Base-by-base conservation (phyloP, 495 filamentous ascomycete genomes). In the Pseudomonodictys pantanalensis region DNA sequence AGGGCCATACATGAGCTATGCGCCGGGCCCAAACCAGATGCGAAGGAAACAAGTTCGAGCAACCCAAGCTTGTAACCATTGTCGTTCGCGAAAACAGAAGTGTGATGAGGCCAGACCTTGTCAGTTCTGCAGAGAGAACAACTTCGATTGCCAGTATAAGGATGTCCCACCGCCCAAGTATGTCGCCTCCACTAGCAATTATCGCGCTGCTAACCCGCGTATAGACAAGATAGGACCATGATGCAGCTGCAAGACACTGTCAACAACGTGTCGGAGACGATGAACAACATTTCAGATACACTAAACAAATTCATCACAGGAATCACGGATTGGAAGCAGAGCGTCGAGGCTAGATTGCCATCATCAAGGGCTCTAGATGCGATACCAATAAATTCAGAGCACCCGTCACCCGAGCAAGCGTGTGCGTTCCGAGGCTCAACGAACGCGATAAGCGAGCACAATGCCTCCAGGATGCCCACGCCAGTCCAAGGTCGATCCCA, bases 161-260 rank as follows among this genome's bases (percentile, higher is more conserved):
- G 84, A 86, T 51, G 80, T 84, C 5, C 81, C 82, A 12, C 83
- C 83, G 24, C 86, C 86, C 57, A 84, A 86, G 85, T 88, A 72
- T 65, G 81, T 60, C 38, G 9, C 29, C 41, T 25, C 15, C 39
- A 35, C n/a, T 54, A 18, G 52, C 29, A 54, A 63, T 57, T 32
- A 41, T 60, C 1, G 18, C 11, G 3, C 18, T 2, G 17, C 22
- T 50, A 10, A 52, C 55, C 48, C 12, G n/a, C 24, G 51, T 11
- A 18, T 42, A 77, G 74, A 51, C 71, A 73, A 62, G 74, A 77
- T 51, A 66, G 72, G 45, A 76, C 65, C 32, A 71, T 75, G 71
- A 66, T 72, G 59, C 60, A 66, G 35, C 47, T 74, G 1, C 56
- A 70, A 39, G 50, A 56, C 23, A 51, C 59, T 25, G 57, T 74